Base-by-base conservation (phyloP, 805 yeast genomes). In the Sugiyamaella marilandica region DNA sequence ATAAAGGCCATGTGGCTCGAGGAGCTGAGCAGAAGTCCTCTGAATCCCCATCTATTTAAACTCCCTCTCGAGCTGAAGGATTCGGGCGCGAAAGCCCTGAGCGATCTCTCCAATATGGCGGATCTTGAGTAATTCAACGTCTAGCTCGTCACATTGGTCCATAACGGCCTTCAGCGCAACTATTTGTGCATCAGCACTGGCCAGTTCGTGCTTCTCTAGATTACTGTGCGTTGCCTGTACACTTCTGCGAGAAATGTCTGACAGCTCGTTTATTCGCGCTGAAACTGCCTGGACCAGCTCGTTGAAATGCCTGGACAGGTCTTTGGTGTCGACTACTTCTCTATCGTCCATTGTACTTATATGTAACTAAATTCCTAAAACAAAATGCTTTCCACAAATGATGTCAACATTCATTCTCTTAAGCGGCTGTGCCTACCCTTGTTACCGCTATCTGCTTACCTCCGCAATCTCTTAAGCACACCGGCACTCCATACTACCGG, bases 71-170 rank as follows among this genome's bases (percentile, higher is more conserved):
- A 77, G 47, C 2, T 50, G 37, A 26, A 48, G 46, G n/a, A 77
- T 55, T 47, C 81, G 59, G 5, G 54, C 47, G 47, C 70, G 71
- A 56, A 78, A 78, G 33, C 73, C 80, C 1, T 58, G 55, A 5
- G 76, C 74, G 51, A 73, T 67, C 58, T 59, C 73, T 72, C 57
- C 71, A 47, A 82, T 68, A 55, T 80, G 84, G 45, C 77, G 77
- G 49, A 82, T 62, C 65, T 80, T 81, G 63, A 74, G 68, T 55
- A 80, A 78, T 49, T 79, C 78, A 36, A 65, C 58, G 54, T 83
- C 85, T 26, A 84, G 59, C 2, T 74, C 77, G 32, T 74, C 72
- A 60, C 87, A 81, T 47, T 72, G 65, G 4, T 57, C 58, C 16
- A 80, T 55, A 7, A 63, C 45, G 8, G 33, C 53, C 41, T 77